Base-by-base conservation (phyloP, 1,139 yeast species). In the Hansenula sp. region DNA sequence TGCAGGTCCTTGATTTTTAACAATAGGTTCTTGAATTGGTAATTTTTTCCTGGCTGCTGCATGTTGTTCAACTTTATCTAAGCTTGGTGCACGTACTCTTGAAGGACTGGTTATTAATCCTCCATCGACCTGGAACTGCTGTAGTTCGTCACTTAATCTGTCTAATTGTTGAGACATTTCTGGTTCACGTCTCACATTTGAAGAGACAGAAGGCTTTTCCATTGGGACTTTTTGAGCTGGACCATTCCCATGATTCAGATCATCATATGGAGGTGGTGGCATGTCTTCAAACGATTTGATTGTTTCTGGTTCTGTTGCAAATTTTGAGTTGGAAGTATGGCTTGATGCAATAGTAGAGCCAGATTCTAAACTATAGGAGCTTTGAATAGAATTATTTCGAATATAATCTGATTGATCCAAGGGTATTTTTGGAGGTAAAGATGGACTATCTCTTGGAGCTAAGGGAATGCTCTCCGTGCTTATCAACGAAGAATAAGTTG, bases 401-500 rank as follows among this genome's bases (percentile, higher is more conserved):
- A 16, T 19, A 19, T 36, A 36, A 18, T 36, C 38, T 27, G 25
- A 6, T 36, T 28, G 38, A 18, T 33, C 34, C 12, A 41, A 17
- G 15, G 44, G 41, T 5, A 38, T 33, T 33, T 41, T 41, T 21
- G 41, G 44, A 11, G 44, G 41, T 33, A 41, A 18, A 4, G 30
- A 17, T 11, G 38, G 38, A 15, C 17, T 17, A 15, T n/a, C 11
- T 15, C 27, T 21, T 16, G 41, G 44, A 6, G 41, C 41, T 9
- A 13, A 28, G 3, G 44, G 38, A 2, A 36, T 36, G 28, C 41
- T 39, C n/a, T 39, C 41, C 25, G 27, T 17, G 15, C 41, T 39
- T n/a, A n/a, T 18, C 4, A 27, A n/a, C 5, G 41, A 39, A 7
- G 34, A 21, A 25, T 19, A 15, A 2, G 34, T 40, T 2, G 6